Percentiles rank a stretch among this genome's conserved stretches.
phyloP scores from a whole-genome alignment of 2,329 filamentous ascomycete species.

The Arthrobotrys conoides region DNA sequence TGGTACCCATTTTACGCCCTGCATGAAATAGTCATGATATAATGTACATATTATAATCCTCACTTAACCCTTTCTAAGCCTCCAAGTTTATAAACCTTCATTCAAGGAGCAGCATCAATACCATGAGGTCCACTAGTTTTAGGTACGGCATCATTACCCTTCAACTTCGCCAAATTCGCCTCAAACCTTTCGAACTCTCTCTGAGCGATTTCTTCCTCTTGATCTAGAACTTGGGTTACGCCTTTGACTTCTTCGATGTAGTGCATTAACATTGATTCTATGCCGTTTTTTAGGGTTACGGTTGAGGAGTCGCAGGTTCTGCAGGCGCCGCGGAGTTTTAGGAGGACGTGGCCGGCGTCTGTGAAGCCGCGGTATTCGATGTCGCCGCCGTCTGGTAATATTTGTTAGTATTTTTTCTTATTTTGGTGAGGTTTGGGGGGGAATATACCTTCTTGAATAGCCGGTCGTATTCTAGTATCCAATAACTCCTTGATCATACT shows the following conservation, averaged over 20 bases:
- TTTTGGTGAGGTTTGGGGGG: not conserved
- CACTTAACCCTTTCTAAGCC: no score
- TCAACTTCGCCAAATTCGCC: slow-evolving; percentile 79
- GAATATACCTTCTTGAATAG: slow-evolving; percentile 81
- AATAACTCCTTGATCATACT: slow-evolving; percentile 99
- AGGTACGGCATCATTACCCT: slow-evolving; percentile 64
- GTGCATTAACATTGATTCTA: slow-evolving; percentile 98
- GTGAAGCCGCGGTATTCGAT: slow-evolving; percentile 92
- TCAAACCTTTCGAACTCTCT: slow-evolving; percentile 95
- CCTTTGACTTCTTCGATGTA: slow-evolving; percentile 96
- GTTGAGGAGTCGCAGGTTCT: slow-evolving; percentile 97
- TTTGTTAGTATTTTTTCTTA: slow-evolving; percentile 15
- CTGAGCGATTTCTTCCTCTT: slow-evolving; percentile 89
- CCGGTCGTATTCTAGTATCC: slow-evolving; percentile 92
- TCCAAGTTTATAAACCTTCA: no score
- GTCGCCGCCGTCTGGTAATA: slow-evolving; percentile 82
- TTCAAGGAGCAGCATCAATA: slow-evolving; percentile 47
- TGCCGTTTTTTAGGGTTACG: slow-evolving; percentile 95
- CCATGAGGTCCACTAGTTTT: slow-evolving; percentile 46
- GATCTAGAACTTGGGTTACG: slow-evolving; percentile 89
- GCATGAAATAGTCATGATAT: not conserved
- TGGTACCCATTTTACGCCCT: slow-evolving; percentile 25
- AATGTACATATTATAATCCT: no score
- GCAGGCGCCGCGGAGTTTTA: slow-evolving; percentile 93
- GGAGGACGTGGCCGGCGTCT: slow-evolving; percentile 79